Conservation (phyloP, 225 moss, liverwort and hornwort genomes). For the Physcomitrellopsis africana region DNA sequence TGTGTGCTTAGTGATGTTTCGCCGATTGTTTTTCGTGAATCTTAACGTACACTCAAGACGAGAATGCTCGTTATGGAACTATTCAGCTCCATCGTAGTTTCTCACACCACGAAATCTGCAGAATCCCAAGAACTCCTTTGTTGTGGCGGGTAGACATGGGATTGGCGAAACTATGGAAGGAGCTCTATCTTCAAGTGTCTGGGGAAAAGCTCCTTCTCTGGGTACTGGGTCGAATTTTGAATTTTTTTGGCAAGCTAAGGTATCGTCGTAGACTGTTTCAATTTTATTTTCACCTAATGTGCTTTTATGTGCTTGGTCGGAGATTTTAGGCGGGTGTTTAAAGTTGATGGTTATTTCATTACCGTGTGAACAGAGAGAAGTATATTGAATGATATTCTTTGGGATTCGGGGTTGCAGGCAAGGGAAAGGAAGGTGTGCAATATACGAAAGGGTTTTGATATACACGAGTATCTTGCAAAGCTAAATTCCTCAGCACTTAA, state of each 20-base stretch:
- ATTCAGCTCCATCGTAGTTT: constrained; percentile 20
- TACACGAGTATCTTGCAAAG: constrained; percentile 42
- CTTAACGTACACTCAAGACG: not conserved
- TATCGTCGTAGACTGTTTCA: constrained; percentile 24
- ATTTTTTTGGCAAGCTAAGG: constrained; percentile 56
- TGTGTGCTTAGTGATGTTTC: not conserved
- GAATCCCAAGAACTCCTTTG: constrained; percentile 76
- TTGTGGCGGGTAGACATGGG: constrained; percentile 67
- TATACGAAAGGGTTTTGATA: constrained; percentile 47
- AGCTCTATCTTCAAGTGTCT: constrained; percentile 68
- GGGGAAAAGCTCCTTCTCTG: constrained; percentile 69
- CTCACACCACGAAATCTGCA: constrained; percentile 35
- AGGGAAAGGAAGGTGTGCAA: constrained; percentile 23
- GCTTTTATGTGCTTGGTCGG: constrained; percentile 6
- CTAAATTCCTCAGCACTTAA: constrained; percentile 35
- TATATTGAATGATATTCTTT: constrained; percentile 17
- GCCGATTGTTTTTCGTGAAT: not conserved
- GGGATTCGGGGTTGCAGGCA: constrained; percentile 36
- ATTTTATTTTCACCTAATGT: not conserved
- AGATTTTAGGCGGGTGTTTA: not conserved
- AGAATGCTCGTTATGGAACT: not conserved
- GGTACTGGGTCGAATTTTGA: constrained; percentile 79
- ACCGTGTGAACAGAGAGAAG: constrained; percentile 15
- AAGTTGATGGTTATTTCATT: constrained; percentile 8
- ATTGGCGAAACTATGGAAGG: constrained; percentile 67